phyloP scores from a whole-genome alignment of 2,329 filamentous ascomycete genomes.

The Sarocladium brachiariae region DNA sequence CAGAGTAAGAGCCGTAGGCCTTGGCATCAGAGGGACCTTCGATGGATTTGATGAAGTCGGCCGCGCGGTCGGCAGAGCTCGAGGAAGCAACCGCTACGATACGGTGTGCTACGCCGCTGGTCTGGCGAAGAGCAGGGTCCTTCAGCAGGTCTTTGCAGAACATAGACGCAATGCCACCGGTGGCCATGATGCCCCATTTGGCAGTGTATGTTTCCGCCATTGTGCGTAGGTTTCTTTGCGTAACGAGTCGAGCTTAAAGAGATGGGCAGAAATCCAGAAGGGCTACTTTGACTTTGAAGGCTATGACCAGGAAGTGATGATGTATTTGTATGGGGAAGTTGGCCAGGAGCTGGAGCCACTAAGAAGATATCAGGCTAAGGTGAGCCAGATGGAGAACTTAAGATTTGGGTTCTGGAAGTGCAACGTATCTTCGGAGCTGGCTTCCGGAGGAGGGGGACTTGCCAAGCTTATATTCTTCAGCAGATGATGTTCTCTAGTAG shows the following conservation, averaged over 20 bases:
- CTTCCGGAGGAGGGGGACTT: background rate
- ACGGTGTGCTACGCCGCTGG: constrained; percentile 67
- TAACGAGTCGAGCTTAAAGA: no score
- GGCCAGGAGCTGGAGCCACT: background rate
- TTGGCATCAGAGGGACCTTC: constrained; percentile 61
- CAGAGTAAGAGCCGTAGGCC: constrained; percentile 74
- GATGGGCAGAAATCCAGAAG: no score
- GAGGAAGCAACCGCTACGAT: constrained; percentile 78
- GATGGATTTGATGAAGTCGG: constrained; percentile 64
- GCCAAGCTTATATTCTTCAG: background rate
- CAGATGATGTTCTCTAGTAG: no score
- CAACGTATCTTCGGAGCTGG: background rate
- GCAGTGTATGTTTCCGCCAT: constrained; percentile 40
- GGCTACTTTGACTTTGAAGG: no score
- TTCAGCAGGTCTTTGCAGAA: constrained; percentile 75
- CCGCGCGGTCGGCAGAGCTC: constrained; percentile 60
- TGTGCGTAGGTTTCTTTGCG: no score
- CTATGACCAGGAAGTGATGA: no score
- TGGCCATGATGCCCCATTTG: constrained; percentile 56
- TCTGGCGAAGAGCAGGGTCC: constrained; percentile 62
- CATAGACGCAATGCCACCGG: constrained; percentile 50
- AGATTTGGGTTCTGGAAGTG: background rate
- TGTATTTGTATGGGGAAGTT: background rate
- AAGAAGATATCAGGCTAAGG: background rate
- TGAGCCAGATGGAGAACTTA: background rate